Evolutionary conservation across 805 yeast species (phyloP).

Genomic region (Soucietia sequanensis): DNA sequence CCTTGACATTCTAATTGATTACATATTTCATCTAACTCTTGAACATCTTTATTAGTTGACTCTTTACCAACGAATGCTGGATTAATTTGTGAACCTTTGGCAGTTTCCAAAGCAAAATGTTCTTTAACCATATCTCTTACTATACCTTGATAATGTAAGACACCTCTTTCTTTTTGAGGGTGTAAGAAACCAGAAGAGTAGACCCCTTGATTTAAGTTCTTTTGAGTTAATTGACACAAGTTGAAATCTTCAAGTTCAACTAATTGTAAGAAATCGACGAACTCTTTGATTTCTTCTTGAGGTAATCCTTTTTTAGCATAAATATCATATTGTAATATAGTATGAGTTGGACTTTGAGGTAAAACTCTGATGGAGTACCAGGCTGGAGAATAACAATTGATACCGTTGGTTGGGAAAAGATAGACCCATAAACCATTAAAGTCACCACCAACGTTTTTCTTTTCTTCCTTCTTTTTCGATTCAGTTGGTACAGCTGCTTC

Average conservation of each 20-base stretch:
- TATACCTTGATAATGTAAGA: slow-evolving; percentile 53
- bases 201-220: slow-evolving; percentile 59
- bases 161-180: slow-evolving; percentile 59
- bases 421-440: slow-evolving; percentile 65
- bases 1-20: slow-evolving; percentile 51
- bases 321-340: slow-evolving; percentile 59
- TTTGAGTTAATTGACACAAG: slow-evolving; percentile 57
- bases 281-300: slow-evolving; percentile 54
- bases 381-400: slow-evolving; percentile 66
- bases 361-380: slow-evolving; percentile 63
- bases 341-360: slow-evolving; percentile 52
- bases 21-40: slow-evolving; percentile 51
- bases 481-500: slow-evolving; percentile 19
- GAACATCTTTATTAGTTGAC: slow-evolving; percentile 40
- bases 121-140: slow-evolving; percentile 58
- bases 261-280: slow-evolving; percentile 60
- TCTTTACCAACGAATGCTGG: slow-evolving; percentile 50
- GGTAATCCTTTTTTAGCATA: slow-evolving; percentile 59
- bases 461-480: slow-evolving; percentile 18
- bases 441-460: slow-evolving; percentile 57
- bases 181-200: slow-evolving; percentile 59
- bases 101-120: slow-evolving; percentile 48
- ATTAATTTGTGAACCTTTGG: slow-evolving; percentile 45
- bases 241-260: slow-evolving; percentile 62
- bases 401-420: slow-evolving; percentile 57